Evolutionary conservation across 116 monocot species (phyloP).

Genomic region (Papilionanthe hybrid): DNA sequence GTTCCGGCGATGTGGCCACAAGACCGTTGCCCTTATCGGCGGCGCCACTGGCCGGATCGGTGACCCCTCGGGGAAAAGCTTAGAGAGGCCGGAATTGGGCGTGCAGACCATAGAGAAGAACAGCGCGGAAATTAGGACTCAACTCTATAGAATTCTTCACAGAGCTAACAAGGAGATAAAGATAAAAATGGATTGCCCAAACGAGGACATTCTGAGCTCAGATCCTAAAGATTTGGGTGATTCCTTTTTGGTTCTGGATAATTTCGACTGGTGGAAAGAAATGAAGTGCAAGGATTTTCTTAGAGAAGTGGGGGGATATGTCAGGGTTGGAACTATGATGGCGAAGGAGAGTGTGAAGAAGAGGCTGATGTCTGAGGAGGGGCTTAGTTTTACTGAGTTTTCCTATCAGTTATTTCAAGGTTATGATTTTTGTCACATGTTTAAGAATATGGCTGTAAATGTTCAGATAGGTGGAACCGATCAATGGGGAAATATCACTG

Average conservation of each 20-base stretch:
- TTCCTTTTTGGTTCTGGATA: background rate
- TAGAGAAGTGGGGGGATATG: slow-evolving; percentile 66
- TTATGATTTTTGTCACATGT: slow-evolving; percentile 77
- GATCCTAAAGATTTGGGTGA: background rate
- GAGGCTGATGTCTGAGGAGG: slow-evolving; percentile 74
- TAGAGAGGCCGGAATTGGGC: slow-evolving; percentile 75
- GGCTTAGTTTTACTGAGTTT: slow-evolving; percentile 93
- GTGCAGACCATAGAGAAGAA: slow-evolving; percentile 49
- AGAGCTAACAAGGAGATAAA: background rate
- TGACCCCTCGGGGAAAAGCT: slow-evolving; percentile 81
- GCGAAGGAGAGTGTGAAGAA: slow-evolving; percentile 96
- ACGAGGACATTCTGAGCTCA: no score
- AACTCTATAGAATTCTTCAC: slow-evolving; percentile 40
- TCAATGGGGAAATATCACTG: slow-evolving; percentile 97
- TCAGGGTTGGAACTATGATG: slow-evolving; percentile 83
- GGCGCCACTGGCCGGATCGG: slow-evolving; percentile 88
- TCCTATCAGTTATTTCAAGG: slow-evolving; percentile 90
- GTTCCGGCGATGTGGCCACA: slow-evolving; percentile 77
- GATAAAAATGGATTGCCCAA: slow-evolving; percentile 17
- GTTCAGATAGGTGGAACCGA: slow-evolving; percentile 95
- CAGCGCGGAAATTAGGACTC: slow-evolving; percentile 27
- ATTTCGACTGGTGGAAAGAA: background rate
- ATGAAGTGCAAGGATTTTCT: slow-evolving; percentile 38
- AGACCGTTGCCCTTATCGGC: slow-evolving; percentile 61
- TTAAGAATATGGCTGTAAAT: slow-evolving; percentile 80